These are phyloP conservation scores for Aphanomyces euteiches DNA, from an alignment of 352 stramenopile species.

Conservation along the genomic window DNA sequence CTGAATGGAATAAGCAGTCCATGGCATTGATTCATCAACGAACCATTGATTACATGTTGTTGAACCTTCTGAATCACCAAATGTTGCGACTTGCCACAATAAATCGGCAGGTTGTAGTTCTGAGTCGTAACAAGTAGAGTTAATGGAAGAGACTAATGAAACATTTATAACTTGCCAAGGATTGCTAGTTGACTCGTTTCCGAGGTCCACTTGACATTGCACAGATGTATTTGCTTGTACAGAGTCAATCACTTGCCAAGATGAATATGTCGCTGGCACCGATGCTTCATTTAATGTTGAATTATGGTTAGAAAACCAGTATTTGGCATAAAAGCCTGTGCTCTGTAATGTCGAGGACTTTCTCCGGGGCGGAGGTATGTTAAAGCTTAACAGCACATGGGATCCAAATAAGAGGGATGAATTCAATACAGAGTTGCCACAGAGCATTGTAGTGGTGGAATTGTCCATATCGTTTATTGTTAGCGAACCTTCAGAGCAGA, in stretches of 20 bases:
- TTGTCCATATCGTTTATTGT: background rate
- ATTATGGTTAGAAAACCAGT: background rate
- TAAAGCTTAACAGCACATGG: background rate
- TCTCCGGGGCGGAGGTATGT: background rate
- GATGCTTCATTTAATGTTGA: background rate
- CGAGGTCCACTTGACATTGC: slow-evolving; percentile 17
- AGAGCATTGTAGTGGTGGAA: background rate
- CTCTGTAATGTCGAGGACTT: background rate
- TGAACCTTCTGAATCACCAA: background rate
- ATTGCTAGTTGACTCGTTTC: background rate
- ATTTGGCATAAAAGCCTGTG: slow-evolving; percentile 25
- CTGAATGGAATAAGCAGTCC: slow-evolving; percentile 7
- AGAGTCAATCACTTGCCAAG: slow-evolving; percentile 1
- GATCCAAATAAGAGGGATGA: background rate
- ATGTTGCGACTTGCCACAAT: background rate
- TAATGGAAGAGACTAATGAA: background rate
- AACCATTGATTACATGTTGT: slow-evolving; percentile 8
- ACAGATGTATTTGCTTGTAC: background rate
- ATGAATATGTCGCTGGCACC: slow-evolving; percentile 8
- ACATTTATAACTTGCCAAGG: slow-evolving; percentile 15
- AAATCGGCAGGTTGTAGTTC: background rate
- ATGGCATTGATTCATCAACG: slow-evolving; percentile 11
- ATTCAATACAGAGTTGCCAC: background rate
- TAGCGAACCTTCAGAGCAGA: slow-evolving; percentile 12
- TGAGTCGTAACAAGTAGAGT: slow-evolving; percentile 15